These are phyloP conservation scores for Aspergillus eucalypticola DNA, from an alignment of 2,329 filamentous ascomycete species.

Conservation along the genomic window DNA sequence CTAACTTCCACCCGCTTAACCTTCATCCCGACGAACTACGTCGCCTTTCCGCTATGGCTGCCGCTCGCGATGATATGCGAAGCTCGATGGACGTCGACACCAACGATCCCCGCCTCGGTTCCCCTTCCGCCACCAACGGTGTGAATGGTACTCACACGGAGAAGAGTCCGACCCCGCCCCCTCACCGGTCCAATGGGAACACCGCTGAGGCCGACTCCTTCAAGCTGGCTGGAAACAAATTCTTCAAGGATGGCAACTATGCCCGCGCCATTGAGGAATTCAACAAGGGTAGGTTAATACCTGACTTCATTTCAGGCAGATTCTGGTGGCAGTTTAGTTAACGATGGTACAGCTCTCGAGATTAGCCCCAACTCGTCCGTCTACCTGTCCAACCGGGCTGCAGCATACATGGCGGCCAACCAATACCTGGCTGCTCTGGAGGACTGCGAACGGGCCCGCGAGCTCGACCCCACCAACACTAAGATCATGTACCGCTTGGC, in stretches of 20 bases:
- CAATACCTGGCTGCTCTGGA: slow-evolving; percentile 78
- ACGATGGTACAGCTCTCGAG: slow-evolving; percentile 68
- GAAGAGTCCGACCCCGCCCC: slow-evolving; percentile 49
- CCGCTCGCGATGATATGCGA: slow-evolving; percentile 45
- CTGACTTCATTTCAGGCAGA: not conserved
- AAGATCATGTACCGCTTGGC: slow-evolving; percentile 88
- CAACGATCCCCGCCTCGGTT: slow-evolving; percentile 57
- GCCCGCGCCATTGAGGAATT: slow-evolving; percentile 86
- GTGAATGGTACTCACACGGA: slow-evolving; percentile 36
- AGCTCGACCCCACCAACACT: slow-evolving; percentile 79
- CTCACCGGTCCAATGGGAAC: slow-evolving; percentile 52
- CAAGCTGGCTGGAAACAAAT: slow-evolving; percentile 92
- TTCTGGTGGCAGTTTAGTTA: not conserved
- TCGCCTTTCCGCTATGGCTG: slow-evolving; percentile 64
- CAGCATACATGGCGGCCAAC: slow-evolving; percentile 86
- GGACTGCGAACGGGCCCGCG: slow-evolving; percentile 79
- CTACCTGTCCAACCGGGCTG: slow-evolving; percentile 92
- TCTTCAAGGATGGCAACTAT: slow-evolving; percentile 94
- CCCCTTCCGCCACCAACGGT: slow-evolving; percentile 53
- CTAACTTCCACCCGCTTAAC: slow-evolving; percentile 82
- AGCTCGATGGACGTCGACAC: slow-evolving; percentile 75
- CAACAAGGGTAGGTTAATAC: slow-evolving; percentile 71
- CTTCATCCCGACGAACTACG: slow-evolving; percentile 85
- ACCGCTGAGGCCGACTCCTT: slow-evolving; percentile 81
- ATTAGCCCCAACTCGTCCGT: slow-evolving; percentile 82